These are phyloP conservation scores for Suillus luteus DNA, from an alignment of 768 basidiomycete species.

Conservation along the genomic window DNA sequence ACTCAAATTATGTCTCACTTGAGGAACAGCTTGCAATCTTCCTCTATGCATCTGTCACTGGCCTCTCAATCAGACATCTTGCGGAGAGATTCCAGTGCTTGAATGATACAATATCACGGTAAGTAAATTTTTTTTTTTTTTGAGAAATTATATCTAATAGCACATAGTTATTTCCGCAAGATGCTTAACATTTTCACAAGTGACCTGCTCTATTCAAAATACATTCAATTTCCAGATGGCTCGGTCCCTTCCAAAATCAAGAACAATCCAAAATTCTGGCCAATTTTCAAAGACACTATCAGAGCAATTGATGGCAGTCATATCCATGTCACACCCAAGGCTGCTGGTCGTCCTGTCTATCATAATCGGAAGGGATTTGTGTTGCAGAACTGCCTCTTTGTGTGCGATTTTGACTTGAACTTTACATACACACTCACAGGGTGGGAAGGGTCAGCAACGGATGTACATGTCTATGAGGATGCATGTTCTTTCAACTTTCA, in stretches of 20 bases:
- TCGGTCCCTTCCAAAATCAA: slow-evolving; percentile 20
- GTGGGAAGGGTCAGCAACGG: slow-evolving; percentile 23
- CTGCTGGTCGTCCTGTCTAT: neutral
- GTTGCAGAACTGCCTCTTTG: slow-evolving; percentile 19
- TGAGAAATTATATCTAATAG: neutral
- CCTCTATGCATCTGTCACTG: slow-evolving; percentile 15
- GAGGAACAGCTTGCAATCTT: slow-evolving; percentile 44
- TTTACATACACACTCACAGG: slow-evolving; percentile 19
- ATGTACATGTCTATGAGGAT: slow-evolving; percentile 14
- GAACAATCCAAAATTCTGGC: slow-evolving; percentile 24
- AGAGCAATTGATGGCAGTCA: slow-evolving; percentile 36
- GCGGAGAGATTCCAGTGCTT: too few species aligned
- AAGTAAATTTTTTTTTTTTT: slow-evolving; percentile 38
- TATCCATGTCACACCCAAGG: slow-evolving; percentile 2
- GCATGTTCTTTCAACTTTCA: slow-evolving; percentile 7
- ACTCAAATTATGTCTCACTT: slow-evolving; percentile 26
- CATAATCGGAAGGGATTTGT: slow-evolving; percentile 19
- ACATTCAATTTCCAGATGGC: slow-evolving; percentile 20
- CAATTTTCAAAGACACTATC: slow-evolving; percentile 21
- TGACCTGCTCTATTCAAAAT: slow-evolving; percentile 28
- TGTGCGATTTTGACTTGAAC: slow-evolving; percentile 14
- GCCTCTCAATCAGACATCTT: too few species aligned
- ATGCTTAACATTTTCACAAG: slow-evolving; percentile 16
- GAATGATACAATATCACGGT: slow-evolving; percentile 9
- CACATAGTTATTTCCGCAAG: neutral